Evolutionary conservation across 2,329 filamentous ascomycete species (phyloP).

Genomic region (Keithomyces neogunnii): DNA sequence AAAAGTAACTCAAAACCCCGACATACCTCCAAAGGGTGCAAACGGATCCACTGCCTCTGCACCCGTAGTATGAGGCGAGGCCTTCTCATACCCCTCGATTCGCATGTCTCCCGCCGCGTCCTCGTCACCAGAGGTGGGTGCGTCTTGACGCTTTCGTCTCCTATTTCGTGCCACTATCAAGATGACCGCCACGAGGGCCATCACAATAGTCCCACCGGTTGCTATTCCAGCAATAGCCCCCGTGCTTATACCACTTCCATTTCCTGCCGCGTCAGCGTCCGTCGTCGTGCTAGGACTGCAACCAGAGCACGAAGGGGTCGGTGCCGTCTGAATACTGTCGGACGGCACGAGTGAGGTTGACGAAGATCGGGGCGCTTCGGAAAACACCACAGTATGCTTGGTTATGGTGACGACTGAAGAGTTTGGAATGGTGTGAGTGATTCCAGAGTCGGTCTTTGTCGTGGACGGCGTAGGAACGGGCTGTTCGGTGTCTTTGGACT

Average conservation of each 20-base stretch:
- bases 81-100: slow-evolving; percentile 4
- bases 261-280: not conserved
- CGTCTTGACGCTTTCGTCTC: slow-evolving; percentile 5
- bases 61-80: slow-evolving; percentile 18
- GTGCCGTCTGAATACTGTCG: not conserved
- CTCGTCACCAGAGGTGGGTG: slow-evolving; percentile 6
- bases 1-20: not conserved
- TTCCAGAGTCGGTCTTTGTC: slow-evolving; percentile 26
- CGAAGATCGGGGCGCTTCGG: slow-evolving; percentile 15
- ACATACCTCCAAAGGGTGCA: slow-evolving; percentile 36
- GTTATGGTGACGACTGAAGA: slow-evolving; percentile 25
- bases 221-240: slow-evolving; percentile 26
- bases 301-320: not conserved
- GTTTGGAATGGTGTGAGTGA: slow-evolving; percentile 27
- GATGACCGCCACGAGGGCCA: slow-evolving; percentile 17
- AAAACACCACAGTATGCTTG: slow-evolving; percentile 23
- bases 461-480: slow-evolving; percentile 4
- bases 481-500: not conserved
- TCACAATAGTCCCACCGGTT: slow-evolving; percentile 18
- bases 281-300: not conserved
- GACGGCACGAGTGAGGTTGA: not conserved
- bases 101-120: slow-evolving; percentile 1
- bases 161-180: slow-evolving; percentile 12
- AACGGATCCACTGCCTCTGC: slow-evolving; percentile 25
- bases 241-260: slow-evolving; percentile 12